Conservation (phyloP, 345 rosid species). For the Gossypium raimondii region DNA sequence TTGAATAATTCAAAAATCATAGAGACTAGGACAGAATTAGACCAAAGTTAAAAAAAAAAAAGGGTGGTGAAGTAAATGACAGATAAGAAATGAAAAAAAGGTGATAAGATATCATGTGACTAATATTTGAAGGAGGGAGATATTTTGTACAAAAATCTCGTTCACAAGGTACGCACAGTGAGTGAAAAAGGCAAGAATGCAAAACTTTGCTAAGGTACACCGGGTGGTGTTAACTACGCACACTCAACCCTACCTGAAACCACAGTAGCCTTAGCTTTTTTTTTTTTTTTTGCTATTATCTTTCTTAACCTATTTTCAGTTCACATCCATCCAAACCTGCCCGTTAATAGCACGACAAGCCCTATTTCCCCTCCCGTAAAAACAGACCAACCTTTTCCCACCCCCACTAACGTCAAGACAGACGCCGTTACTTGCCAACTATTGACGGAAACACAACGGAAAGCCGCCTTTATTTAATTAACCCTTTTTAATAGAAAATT, state of each 20-base stretch:
- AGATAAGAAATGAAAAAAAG: not conserved
- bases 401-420: constrained; percentile 34
- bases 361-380: constrained; percentile 46
- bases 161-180: constrained; percentile 25
- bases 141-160: not conserved
- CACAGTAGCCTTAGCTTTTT: not conserved
- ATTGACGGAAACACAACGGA: not conserved
- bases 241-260: constrained; percentile 4
- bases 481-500: too few relatives aligned
- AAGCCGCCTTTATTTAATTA: constrained; percentile 3
- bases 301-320: not conserved
- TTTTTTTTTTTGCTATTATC: not conserved
- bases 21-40: too few relatives aligned
- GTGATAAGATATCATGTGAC: not conserved
- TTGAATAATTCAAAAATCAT: too few relatives aligned
- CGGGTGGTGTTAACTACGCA: constrained; percentile 15
- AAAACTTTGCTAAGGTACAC: constrained; percentile 26
- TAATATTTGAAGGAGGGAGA: not conserved
- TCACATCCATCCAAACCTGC: constrained; percentile 55
- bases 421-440: constrained; percentile 40
- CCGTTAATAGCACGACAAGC: constrained; percentile 70
- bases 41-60: too few relatives aligned
- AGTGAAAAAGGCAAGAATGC: constrained; percentile 11
- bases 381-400: constrained; percentile 47
- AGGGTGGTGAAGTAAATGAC: not conserved